Evolutionary conservation across 2,329 filamentous ascomycete genomes (phyloP).

Genomic region (Catunica adiposa): DNA sequence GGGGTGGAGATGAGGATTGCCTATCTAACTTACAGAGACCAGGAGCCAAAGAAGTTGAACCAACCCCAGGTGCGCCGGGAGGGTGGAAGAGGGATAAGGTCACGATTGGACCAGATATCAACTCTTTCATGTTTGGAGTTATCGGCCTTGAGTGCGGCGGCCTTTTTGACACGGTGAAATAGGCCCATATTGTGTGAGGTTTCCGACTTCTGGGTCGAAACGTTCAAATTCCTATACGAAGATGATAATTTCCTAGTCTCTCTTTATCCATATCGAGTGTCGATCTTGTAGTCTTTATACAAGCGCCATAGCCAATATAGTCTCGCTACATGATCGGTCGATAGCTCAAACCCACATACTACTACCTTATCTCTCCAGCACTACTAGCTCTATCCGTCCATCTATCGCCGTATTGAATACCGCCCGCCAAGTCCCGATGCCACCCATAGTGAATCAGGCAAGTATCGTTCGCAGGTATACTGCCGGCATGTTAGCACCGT

Average conservation of each 20-base stretch:
- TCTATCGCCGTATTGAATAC: too few relatives aligned
- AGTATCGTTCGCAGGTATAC: too few relatives aligned
- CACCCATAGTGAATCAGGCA: too few relatives aligned
- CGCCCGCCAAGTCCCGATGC: too few relatives aligned
- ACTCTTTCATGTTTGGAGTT: conserved; percentile 28
- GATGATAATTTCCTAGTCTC: neutral
- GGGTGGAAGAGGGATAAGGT: conserved; percentile 25
- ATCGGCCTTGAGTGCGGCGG: conserved; percentile 24
- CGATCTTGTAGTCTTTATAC: neutral
- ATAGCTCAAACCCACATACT: neutral
- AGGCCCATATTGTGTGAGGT: neutral
- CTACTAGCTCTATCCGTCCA: too few relatives aligned
- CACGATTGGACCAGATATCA: conserved; percentile 33
- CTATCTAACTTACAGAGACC: conserved; percentile 24
- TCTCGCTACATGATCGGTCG: too few relatives aligned
- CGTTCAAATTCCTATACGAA: neutral
- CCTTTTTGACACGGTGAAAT: conserved; percentile 19
- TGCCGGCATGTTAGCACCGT: too few relatives aligned
- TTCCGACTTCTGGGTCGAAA: neutral
- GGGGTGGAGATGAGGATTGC: neutral
- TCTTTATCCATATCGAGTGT: neutral
- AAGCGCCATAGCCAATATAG: too few relatives aligned
- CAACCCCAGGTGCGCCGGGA: conserved; percentile 32
- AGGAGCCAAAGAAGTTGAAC: conserved; percentile 25
- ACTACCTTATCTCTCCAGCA: too few relatives aligned